These are phyloP conservation scores for Metarhizium guizhouense DNA, from an alignment of 2,329 filamentous ascomycete species.

Conservation along the genomic window DNA sequence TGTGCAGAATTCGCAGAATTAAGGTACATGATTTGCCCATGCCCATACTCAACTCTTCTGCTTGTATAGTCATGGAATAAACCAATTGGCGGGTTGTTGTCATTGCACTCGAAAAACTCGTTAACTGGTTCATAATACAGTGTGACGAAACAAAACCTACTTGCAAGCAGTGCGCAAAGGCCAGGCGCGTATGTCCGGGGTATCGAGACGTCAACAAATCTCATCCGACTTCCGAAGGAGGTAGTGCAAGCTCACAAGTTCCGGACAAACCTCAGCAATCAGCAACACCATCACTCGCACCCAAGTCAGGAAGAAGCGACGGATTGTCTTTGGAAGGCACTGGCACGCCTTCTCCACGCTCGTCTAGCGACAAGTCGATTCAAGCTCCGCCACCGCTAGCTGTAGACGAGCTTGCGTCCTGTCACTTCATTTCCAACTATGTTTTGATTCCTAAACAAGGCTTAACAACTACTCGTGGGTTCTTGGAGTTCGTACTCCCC, in stretches of 20 bases:
- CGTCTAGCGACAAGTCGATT: constrained; percentile 11
- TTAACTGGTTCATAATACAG: constrained; percentile 24
- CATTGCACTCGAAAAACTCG: not conserved
- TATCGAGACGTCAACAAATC: constrained; percentile 62
- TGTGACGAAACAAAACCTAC: constrained; percentile 58
- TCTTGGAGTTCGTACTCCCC: constrained; percentile 49
- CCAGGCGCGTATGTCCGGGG: constrained; percentile 52
- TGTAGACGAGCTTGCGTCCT: constrained; percentile 44
- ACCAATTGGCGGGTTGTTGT: not conserved
- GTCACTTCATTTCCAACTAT: constrained; percentile 52
- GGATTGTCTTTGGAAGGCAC: constrained; percentile 18
- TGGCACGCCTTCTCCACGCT: constrained; percentile 1
- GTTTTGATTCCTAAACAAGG: constrained; percentile 42
- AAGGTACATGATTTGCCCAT: constrained; percentile 40
- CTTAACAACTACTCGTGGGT: constrained; percentile 34
- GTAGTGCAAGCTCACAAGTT: constrained; percentile 42
- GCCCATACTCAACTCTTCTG: not conserved
- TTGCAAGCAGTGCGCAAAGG: constrained; percentile 55
- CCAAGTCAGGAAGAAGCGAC: constrained; percentile 38
- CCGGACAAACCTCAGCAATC: constrained; percentile 41
- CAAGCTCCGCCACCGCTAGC: constrained; percentile 29
- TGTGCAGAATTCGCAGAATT: constrained; percentile 62
- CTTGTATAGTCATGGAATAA: not conserved
- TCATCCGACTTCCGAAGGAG: not conserved
- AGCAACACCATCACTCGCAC: constrained; percentile 51